Evolutionary conservation across 164 flowering plant genomes (phyloP).

Genomic region (Buxus sempervirens): DNA sequence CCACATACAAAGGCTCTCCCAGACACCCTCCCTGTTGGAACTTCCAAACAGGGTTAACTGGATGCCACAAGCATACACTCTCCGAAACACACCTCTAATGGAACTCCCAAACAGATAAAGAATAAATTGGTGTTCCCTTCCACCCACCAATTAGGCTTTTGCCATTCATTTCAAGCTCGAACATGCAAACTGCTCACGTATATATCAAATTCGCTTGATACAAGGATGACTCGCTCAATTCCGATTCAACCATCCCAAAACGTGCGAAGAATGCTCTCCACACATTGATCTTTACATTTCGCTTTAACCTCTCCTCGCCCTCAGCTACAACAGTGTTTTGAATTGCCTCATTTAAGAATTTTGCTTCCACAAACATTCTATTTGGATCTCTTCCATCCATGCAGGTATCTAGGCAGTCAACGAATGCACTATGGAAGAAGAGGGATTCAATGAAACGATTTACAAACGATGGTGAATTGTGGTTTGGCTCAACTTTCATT

Average conservation of each 20-base stretch:
- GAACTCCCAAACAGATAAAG: constrained; percentile 53
- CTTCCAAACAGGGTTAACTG: constrained; percentile 58
- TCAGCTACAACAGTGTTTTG: constrained; percentile 43
- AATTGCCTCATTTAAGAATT: constrained; percentile 32
- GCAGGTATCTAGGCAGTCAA: constrained; percentile 42
- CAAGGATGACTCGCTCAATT: constrained; percentile 35
- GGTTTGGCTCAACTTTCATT: constrained; percentile 49
- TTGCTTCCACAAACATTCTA: constrained; percentile 26
- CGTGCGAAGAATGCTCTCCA: constrained; percentile 55
- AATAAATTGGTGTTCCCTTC: constrained; percentile 52
- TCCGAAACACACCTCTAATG: not conserved
- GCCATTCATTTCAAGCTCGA: constrained; percentile 35
- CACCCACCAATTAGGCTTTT: constrained; percentile 45
- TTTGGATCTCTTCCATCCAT: constrained; percentile 30
- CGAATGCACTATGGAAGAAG: constrained; percentile 45
- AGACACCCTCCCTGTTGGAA: constrained; percentile 10
- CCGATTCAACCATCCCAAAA: constrained; percentile 46
- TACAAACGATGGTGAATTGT: constrained; percentile 40
- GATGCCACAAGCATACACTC: too few species aligned
- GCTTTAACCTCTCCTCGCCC: constrained; percentile 41
- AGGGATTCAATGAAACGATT: constrained; percentile 48
- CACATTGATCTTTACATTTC: constrained; percentile 38
- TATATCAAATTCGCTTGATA: constrained; percentile 47
- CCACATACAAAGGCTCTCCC: not conserved
- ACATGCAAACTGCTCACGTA: constrained; percentile 24